These are phyloP conservation scores for Canna indica DNA, from an alignment of 176 grass and related monocot genomes.

Conservation along the genomic window DNA sequence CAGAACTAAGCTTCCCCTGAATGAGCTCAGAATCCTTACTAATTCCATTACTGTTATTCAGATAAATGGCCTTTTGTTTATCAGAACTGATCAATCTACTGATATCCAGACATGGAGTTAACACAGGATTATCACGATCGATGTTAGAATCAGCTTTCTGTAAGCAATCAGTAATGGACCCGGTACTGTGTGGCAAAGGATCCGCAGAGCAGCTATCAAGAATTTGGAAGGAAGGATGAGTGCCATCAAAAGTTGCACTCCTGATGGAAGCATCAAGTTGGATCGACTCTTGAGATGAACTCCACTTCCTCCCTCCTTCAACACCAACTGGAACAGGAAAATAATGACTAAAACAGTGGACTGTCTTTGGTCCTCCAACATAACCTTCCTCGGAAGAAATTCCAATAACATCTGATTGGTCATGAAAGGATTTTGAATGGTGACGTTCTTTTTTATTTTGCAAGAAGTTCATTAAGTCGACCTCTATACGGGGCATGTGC, in stretches of 20 bases:
- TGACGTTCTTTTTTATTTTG: conserved; percentile 97
- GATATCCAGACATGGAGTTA: too few relatives aligned
- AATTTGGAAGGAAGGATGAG: conserved; percentile 30
- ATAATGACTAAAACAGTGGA: conserved; percentile 62
- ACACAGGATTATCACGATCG: too few relatives aligned
- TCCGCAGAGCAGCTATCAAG: neutral
- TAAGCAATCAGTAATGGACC: conserved; percentile 56
- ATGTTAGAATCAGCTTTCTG: conserved; percentile 41
- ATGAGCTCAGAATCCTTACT: too few relatives aligned
- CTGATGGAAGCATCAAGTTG: conserved; percentile 23
- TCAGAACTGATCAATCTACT: too few relatives aligned
- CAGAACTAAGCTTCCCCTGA: too few relatives aligned
- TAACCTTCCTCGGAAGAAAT: conserved; percentile 86
- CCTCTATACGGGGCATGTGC: conserved; percentile 90
- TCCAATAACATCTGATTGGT: conserved; percentile 67
- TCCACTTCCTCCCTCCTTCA: conserved; percentile 41
- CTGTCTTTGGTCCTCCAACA: conserved; percentile 53
- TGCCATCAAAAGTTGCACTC: conserved; percentile 31
- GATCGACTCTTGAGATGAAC: conserved; percentile 39
- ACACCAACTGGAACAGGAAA: conserved; percentile 67
- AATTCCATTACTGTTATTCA: too few relatives aligned
- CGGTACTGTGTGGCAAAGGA: neutral
- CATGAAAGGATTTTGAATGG: conserved; percentile 61
- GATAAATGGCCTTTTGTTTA: too few relatives aligned
- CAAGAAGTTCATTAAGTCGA: conserved; percentile 96